phyloP scores from a whole-genome alignment of 345 rosid genomes.

The Camelina sativa region DNA sequence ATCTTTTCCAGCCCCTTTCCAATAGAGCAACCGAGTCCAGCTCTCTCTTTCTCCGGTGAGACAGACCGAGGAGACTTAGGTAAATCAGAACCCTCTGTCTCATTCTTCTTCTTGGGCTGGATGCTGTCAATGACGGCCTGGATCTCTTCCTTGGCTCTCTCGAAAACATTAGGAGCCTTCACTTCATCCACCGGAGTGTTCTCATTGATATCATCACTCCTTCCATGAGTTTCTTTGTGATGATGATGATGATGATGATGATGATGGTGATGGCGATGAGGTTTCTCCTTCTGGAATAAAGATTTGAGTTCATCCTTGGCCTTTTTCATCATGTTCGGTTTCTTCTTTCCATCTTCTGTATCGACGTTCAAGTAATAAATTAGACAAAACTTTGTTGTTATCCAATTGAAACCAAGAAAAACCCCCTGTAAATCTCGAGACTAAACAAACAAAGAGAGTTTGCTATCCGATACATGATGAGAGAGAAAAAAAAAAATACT shows the following conservation, averaged over 20 bases:
- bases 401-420: not conserved
- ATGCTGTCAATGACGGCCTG: constrained; percentile 58
- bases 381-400: no score
- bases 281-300: constrained; percentile 42
- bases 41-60: constrained; percentile 46
- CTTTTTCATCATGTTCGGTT: constrained; percentile 46
- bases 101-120: constrained; percentile 51
- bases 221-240: constrained; percentile 59
- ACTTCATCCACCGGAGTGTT: constrained; percentile 51
- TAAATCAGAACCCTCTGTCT: not conserved
- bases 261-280: constrained; percentile 28
- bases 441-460: not conserved
- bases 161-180: constrained; percentile 60
- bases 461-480: not conserved
- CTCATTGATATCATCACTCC: constrained; percentile 52
- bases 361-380: no score
- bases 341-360: constrained; percentile 39
- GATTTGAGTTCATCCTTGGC: constrained; percentile 58
- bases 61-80: constrained; percentile 16
- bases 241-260: constrained; percentile 33
- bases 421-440: not conserved
- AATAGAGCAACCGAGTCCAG: constrained; percentile 51
- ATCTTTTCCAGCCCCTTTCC: constrained; percentile 57
- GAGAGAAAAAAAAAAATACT: not conserved
- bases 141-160: constrained; percentile 62